These are phyloP conservation scores for Ophiostoma australiae DNA, from an alignment of 2,329 filamentous ascomycete genomes.

Conservation along the genomic window DNA sequence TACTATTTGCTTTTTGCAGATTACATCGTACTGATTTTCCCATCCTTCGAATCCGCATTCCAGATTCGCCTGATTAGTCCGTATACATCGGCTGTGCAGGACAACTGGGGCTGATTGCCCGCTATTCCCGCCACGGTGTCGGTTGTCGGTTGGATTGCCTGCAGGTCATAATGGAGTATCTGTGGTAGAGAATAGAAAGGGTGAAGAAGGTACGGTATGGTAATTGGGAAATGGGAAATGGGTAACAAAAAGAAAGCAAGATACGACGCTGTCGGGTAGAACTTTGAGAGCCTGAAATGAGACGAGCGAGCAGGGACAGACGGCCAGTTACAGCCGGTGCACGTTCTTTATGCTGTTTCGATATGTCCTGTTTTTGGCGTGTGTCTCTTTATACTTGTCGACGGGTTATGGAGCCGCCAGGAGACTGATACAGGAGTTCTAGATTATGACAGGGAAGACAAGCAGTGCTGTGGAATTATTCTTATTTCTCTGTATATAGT, in stretches of 20 bases:
- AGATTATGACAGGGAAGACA: neutral
- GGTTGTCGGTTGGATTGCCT: constrained; percentile 15
- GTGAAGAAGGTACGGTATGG: no score
- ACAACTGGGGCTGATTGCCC: constrained; percentile 18
- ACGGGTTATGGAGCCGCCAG: neutral
- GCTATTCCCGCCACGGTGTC: constrained; percentile 15
- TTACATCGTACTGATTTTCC: no score
- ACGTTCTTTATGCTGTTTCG: constrained; percentile 6
- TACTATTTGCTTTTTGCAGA: neutral
- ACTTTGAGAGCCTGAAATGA: constrained; percentile 11
- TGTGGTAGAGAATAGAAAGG: neutral
- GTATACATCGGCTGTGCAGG: neutral
- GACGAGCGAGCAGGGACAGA: neutral
- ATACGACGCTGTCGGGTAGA: neutral
- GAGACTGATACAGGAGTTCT: neutral
- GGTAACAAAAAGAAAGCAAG: neutral
- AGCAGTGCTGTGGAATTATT: neutral
- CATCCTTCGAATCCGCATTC: neutral
- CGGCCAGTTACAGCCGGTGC: neutral
- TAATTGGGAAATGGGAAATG: no score
- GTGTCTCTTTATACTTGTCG: neutral
- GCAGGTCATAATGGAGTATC: constrained; percentile 23
- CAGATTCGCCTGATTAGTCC: neutral
- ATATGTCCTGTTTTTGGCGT: neutral
- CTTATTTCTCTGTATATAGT: neutral